Conservation (phyloP, 2,329 filamentous ascomycete species). For the Cercospora citrullina region DNA sequence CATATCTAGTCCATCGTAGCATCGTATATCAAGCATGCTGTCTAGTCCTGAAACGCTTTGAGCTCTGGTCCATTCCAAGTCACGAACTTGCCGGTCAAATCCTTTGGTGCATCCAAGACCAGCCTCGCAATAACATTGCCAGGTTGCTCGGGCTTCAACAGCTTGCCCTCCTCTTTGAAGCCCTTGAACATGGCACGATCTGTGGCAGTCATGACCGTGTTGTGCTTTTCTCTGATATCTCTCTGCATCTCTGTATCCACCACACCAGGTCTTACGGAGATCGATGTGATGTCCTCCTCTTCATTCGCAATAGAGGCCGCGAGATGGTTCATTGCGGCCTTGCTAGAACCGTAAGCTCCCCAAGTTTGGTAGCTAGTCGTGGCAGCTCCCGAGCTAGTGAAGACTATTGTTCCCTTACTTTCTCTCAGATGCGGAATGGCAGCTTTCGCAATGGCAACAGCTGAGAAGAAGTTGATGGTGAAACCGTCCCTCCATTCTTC, state of each 20-base stretch:
- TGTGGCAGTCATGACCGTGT: slow-evolving; percentile 58
- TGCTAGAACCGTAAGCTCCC: slow-evolving; percentile 79
- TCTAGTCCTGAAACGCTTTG: slow-evolving; percentile 35
- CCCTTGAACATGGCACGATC: slow-evolving; percentile 66
- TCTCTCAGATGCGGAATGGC: slow-evolving; percentile 66
- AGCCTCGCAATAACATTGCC: slow-evolving; percentile 83
- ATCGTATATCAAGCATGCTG: not conserved
- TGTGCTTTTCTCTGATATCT: slow-evolving; percentile 73
- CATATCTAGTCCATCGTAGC: not conserved
- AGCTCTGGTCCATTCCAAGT: slow-evolving; percentile 52
- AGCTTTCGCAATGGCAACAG: slow-evolving; percentile 74
- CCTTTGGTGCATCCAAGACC: slow-evolving; percentile 62
- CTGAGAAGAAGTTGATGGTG: slow-evolving; percentile 85
- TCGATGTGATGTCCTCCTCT: slow-evolving; percentile 71
- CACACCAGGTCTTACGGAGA: slow-evolving; percentile 75
- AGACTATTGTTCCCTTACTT: slow-evolving; percentile 69
- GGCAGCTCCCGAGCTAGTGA: slow-evolving; percentile 79
- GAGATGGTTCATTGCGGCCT: slow-evolving; percentile 81
- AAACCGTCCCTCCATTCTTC: slow-evolving; percentile 75
- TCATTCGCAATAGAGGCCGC: slow-evolving; percentile 71
- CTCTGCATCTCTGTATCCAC: slow-evolving; percentile 90
- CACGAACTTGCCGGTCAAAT: slow-evolving; percentile 75
- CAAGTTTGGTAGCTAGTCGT: slow-evolving; percentile 66
- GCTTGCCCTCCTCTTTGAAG: slow-evolving; percentile 66
- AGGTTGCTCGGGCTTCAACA: slow-evolving; percentile 74